Conservation (phyloP, 768 basidiomycete genomes). For the Phylloporus arenicola region DNA sequence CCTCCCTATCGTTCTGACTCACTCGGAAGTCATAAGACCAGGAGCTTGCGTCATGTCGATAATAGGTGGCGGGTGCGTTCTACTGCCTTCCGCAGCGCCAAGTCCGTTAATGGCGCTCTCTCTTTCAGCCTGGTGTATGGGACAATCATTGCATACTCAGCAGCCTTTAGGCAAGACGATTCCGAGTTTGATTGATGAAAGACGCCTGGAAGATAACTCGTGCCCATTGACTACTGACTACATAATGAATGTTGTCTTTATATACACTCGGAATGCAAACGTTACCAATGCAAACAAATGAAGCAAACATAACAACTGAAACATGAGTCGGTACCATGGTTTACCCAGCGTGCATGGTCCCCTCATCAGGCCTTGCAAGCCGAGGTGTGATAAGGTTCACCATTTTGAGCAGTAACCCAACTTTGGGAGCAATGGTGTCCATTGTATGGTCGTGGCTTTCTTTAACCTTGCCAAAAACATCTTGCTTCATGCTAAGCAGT, state of each 20-base stretch:
- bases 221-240: conserved; percentile 4
- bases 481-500: conserved; percentile 18
- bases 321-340: background rate
- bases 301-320: background rate
- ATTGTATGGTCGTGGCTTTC: conserved; percentile 21
- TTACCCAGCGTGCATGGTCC: conserved; percentile 5
- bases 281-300: background rate
- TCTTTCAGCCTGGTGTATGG: conserved; percentile 70
- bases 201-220: background rate
- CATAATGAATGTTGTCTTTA: conserved; percentile 8
- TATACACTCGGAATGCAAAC: conserved; percentile 1
- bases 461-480: conserved; percentile 20
- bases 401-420: conserved; percentile 26
- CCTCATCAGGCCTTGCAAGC: conserved; percentile 18
- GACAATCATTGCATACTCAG: conserved; percentile 84
- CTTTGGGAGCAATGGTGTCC: conserved; percentile 23
- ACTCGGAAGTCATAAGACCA: conserved; percentile 79
- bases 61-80: conserved; percentile 72
- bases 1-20: conserved; percentile 85
- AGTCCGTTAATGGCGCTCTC: background rate
- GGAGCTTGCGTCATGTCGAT: conserved; percentile 94
- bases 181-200: conserved; percentile 65
- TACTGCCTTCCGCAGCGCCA: background rate
- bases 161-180: conserved; percentile 74
- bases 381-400: conserved; percentile 27